Evolutionary conservation across 78 protist genomes (phyloP), one percentile per base, ranked within the genome.

Genomic region (Capsaspora owczarzaki): DNA sequence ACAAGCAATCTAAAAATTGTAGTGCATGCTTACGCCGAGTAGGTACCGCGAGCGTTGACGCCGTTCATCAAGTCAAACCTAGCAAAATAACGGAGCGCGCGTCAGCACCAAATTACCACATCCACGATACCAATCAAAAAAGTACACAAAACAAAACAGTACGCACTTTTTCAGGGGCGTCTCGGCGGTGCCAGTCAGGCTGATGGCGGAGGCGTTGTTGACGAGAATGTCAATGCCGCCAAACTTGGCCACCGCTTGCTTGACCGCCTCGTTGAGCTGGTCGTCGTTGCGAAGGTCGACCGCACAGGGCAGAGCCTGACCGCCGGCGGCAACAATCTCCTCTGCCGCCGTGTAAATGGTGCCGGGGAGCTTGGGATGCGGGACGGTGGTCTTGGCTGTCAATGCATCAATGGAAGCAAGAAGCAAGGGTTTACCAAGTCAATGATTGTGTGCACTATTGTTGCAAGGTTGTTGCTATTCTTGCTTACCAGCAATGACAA

Each of bases 191-290:
- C 89, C 86, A 37, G 91, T 87, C 43, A 92, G 75, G 10, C 82
- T 47, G 66, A 92, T 92, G 33, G 95, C 95, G 60, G 85, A 72
- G 1, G 95, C 95, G 41, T 92, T 92, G 87, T 92, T 92, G 60
- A 92, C 82, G 33, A 89, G 69, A n/a, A 89, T 84, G 83, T 92
- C 95, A 25, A 92, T 87, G 68, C 95, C 93, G 44, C 93, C 93
- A 66, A 89, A 92, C 66, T 56, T 60, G 35, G 79, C 75, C 37
- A 87, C 93, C 29, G 90, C 92, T 31, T 44, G 38, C 38, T 80
- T 56, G 49, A 91, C 90, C n/a, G 95, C 92, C n/a, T 1, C 76
- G 51, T 81, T 82, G 42, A 91, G 83, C 41, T 82, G 85, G 37
- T 82, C 79, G 51, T 91, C 92, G 63, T 42, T 37, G 72, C 95